Conservation (phyloP, 2,329 filamentous ascomycete species). For the Monilinia laxa region DNA sequence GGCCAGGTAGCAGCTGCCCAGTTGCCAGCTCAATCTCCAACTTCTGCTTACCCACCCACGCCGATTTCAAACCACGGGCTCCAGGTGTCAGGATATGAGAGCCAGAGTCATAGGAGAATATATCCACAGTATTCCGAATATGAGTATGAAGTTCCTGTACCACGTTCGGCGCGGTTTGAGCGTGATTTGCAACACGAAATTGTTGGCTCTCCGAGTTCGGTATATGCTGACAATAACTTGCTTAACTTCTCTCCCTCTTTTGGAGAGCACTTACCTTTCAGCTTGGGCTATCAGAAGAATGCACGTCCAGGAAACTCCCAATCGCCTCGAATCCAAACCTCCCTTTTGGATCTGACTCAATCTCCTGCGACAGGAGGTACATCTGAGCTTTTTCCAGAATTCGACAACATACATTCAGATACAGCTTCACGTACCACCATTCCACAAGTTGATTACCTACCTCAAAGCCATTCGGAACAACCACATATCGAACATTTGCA, state of each 20-base stretch:
- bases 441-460: background rate
- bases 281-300: background rate
- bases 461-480: background rate
- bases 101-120: background rate
- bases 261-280: background rate
- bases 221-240: background rate
- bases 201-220: background rate
- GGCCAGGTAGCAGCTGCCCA: background rate
- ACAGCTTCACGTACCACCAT: background rate
- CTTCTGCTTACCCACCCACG: background rate
- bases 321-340: background rate
- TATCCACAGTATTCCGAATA: background rate
- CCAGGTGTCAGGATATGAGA: background rate
- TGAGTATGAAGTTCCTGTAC: background rate
- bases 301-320: background rate
- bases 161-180: background rate
- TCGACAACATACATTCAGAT: background rate
- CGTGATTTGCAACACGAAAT: background rate
- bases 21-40: background rate
- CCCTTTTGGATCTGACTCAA: background rate
- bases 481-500: background rate
- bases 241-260: background rate
- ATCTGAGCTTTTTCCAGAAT: background rate
- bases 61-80: too few species aligned
- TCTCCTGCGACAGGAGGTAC: background rate